Evolutionary conservation across 805 yeast genomes (phyloP).

Genomic region (Candida berthetii): DNA sequence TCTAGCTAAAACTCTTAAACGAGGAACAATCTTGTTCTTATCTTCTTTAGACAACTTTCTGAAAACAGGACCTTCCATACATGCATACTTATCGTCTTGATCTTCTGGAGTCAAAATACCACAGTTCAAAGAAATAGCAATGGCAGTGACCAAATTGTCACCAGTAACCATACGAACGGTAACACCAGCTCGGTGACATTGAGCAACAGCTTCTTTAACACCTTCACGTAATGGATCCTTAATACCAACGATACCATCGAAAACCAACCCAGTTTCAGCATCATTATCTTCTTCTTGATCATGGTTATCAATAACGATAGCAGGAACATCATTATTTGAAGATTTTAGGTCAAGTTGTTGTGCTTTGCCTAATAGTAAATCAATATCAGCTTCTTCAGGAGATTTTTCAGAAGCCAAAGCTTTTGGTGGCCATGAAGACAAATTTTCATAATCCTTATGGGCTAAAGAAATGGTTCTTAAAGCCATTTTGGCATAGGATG

Average conservation of each 20-base stretch:
- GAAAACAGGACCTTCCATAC: conserved; percentile 92
- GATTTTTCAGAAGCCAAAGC: conserved; percentile 27
- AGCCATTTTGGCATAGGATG: conserved; percentile 67
- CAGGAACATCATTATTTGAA: conserved; percentile 14
- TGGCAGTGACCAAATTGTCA: conserved; percentile 87
- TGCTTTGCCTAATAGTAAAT: conserved; percentile 29
- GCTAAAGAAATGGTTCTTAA: conserved; percentile 86
- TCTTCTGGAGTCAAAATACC: conserved; percentile 55
- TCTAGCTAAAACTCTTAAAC: conserved; percentile 80
- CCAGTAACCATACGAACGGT: conserved; percentile 98
- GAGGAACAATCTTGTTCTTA: conserved; percentile 59
- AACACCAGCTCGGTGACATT: conserved; percentile 89
- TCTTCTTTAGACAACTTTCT: conserved; percentile 56
- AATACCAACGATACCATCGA: conserved; percentile 83
- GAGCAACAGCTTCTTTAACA: conserved; percentile 80
- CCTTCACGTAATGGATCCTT: conserved; percentile 93
- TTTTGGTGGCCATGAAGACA: conserved; percentile 64
- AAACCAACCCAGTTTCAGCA: conserved; percentile 30
- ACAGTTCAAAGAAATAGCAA: conserved; percentile 83
- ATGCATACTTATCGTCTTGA: conserved; percentile 45
- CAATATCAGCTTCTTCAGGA: conserved; percentile 36
- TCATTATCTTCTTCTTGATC: conserved; percentile 7
- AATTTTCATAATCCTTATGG: conserved; percentile 57
- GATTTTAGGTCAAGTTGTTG: conserved; percentile 15
- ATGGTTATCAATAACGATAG: conserved; percentile 19